Evolutionary conservation across 202 grass and related monocot species (phyloP), one percentile per base, ranked within the genome.

Genomic region (Thinopyrum obtusiflorum): DNA sequence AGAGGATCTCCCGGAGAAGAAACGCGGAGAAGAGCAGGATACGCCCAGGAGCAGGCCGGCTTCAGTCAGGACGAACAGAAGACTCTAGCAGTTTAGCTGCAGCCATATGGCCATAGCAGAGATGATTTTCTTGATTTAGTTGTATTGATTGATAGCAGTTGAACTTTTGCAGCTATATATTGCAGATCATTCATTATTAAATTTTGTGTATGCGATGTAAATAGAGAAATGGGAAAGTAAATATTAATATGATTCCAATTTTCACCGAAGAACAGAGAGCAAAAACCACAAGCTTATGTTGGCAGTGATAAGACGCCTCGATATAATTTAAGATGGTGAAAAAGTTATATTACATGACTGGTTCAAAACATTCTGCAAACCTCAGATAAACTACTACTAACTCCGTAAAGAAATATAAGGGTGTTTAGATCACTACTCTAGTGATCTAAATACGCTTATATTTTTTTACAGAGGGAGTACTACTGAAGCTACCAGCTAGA

Each of bases 1-100:
- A 11, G 88, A 89, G 23, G 66, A 64, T 77, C 27, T 37, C 6
- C 29, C 78, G 35, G 88, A 86, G 15, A 77, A 86, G 15, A 57
- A 82, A 44, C 60, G 29, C 18, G 7, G 65, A 44, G 18, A 77
- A 7, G 57, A 65, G 55, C 31, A 20, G 49, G 49, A 20, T 20
- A 53, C 49, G 49, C 49, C 49, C 49, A 82, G 53, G 88, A 77
- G 77, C 71, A 65, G 7, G 59, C 86, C 89, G 46, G 27, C 29
- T n/a, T 91, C 86, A 0, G 89, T 91, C 21, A 91, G 86, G 85
- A 79, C 86, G 1, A 88, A 67, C 72, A 67, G 78, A 66, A 42
- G 70, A 33, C 21, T 21, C 42, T 82, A 91, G 53, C 24, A 33
- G 53, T 57, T 60, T 82, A 88, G 32, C 40, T 46, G 26, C 61